These are phyloP conservation scores for Phytophthora foliorum DNA, from an alignment of 352 stramenopile species.

Conservation along the genomic window DNA sequence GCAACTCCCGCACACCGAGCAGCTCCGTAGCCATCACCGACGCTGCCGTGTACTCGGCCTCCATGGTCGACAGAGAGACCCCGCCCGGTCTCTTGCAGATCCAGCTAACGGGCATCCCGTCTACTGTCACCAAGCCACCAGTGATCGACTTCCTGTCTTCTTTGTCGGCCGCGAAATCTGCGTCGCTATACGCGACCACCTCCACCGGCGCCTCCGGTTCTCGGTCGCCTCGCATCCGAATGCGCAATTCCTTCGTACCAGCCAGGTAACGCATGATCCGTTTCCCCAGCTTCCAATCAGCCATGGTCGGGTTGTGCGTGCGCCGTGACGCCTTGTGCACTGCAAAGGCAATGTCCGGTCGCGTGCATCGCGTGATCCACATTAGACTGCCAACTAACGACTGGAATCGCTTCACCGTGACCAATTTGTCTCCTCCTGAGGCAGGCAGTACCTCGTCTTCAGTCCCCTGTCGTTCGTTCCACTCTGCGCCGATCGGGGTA, in stretches of 20 bases:
- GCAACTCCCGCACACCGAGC: slow-evolving; percentile 13
- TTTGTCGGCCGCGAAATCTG: too few relatives aligned
- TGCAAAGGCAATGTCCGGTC: slow-evolving; percentile 36
- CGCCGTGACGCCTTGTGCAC: slow-evolving; percentile 24
- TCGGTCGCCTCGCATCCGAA: neutral
- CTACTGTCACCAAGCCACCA: slow-evolving; percentile 16
- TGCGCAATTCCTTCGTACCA: neutral
- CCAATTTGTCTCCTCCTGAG: neutral
- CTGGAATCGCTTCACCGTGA: neutral
- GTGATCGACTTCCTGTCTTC: slow-evolving; percentile 30
- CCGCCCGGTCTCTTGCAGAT: slow-evolving; percentile 34
- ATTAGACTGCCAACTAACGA: neutral
- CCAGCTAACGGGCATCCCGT: slow-evolving; percentile 24
- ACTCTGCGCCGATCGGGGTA: neutral
- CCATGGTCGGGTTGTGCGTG: slow-evolving; percentile 5
- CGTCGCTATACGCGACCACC: neutral
- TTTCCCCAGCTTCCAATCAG: slow-evolving; percentile 23
- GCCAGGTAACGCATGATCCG: neutral
- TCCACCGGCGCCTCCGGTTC: neutral
- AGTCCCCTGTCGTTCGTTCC: neutral
- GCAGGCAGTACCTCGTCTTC: neutral
- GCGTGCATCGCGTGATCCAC: slow-evolving; percentile 18
- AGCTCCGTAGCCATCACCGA: slow-evolving; percentile 18
- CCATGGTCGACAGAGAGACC: slow-evolving; percentile 31
- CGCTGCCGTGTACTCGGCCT: slow-evolving; percentile 33